phyloP scores from a whole-genome alignment of 2,329 filamentous ascomycete species.

The Pseudocercospora vitis region DNA sequence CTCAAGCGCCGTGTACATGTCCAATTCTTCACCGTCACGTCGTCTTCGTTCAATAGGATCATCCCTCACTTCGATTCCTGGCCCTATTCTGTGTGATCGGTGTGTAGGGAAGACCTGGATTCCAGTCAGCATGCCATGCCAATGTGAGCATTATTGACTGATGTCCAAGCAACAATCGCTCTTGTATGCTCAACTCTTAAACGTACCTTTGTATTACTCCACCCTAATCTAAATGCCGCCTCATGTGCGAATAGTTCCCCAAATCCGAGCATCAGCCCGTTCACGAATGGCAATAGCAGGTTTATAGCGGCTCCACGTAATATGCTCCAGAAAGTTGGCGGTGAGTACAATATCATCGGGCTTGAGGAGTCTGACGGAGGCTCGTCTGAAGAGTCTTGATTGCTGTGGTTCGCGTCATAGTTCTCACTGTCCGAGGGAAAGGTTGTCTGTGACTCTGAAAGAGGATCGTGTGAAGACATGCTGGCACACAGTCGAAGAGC shows the following conservation, averaged over 20 bases:
- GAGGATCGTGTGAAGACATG: conserved; percentile 30
- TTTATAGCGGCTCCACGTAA: conserved; percentile 91
- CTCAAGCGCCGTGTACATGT: conserved; percentile 69
- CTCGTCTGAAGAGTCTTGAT: conserved; percentile 55
- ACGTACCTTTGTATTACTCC: conserved; percentile 87
- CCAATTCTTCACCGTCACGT: conserved; percentile 55
- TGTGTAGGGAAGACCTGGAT: conserved; percentile 59
- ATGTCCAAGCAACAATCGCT: not conserved
- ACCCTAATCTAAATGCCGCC: conserved; percentile 86
- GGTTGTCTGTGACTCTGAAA: conserved; percentile 72
- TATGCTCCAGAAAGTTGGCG: conserved; percentile 82
- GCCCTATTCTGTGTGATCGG: conserved; percentile 67
- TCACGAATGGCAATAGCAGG: conserved; percentile 90
- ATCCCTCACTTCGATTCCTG: conserved; percentile 78
- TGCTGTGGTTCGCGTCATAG: conserved; percentile 60
- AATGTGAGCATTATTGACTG: too few relatives aligned
- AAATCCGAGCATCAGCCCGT: conserved; percentile 97
- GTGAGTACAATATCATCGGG: conserved; percentile 80
- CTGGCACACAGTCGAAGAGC: too few relatives aligned
- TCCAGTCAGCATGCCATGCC: conserved; percentile 5
- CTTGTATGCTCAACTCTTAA: not conserved
- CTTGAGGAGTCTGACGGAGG: conserved; percentile 63
- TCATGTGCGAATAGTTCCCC: conserved; percentile 97
- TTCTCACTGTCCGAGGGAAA: conserved; percentile 82
- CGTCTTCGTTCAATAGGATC: conserved; percentile 59